Evolutionary conservation across 345 rosid species (phyloP).

Genomic region (Brassica incana): DNA sequence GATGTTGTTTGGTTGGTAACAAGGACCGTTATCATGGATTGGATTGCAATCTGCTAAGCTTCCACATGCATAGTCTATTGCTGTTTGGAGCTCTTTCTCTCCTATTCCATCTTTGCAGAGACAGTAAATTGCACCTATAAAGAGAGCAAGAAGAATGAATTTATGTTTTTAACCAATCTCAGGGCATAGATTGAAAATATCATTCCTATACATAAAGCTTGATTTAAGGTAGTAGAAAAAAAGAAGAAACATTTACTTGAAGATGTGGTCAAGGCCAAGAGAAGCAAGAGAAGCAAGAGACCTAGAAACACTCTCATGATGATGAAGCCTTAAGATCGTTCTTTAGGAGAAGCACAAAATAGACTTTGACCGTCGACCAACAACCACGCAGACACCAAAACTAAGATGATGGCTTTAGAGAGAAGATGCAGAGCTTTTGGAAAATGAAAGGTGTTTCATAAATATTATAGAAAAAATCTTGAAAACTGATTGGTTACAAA

Average conservation of each 20-base stretch:
- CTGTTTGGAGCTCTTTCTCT: conserved; percentile 55
- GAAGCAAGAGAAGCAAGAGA: too few species aligned
- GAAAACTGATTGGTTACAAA: conserved; percentile 24
- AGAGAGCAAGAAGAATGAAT: background rate
- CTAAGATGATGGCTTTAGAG: conserved; percentile 28
- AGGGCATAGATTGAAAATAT: conserved; percentile 11
- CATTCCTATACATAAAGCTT: conserved; percentile 20
- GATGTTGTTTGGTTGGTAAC: conserved; percentile 76
- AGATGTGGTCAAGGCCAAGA: conserved; percentile 55
- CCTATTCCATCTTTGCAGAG: conserved; percentile 72
- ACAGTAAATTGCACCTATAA: conserved; percentile 72
- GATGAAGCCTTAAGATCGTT: conserved; percentile 22
- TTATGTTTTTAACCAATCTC: background rate
- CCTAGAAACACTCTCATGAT: conserved; percentile 60
- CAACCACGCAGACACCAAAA: conserved; percentile 17
- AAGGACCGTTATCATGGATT: conserved; percentile 65
- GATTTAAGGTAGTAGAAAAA: background rate
- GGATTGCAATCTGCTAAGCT: conserved; percentile 68
- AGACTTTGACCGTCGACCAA: conserved; percentile 22
- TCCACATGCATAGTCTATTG: conserved; percentile 95
- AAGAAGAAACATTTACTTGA: conserved; percentile 59
- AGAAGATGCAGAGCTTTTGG: conserved; percentile 9
- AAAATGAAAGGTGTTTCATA: conserved; percentile 16
- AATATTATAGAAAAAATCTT: background rate
- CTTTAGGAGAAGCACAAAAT: conserved; percentile 21